A percentile compares a stretch with the other conserved stretches of the same genome.
phyloP scores from a whole-genome alignment of 495 filamentous ascomycete genomes.

The Trichoderma reesei region DNA sequence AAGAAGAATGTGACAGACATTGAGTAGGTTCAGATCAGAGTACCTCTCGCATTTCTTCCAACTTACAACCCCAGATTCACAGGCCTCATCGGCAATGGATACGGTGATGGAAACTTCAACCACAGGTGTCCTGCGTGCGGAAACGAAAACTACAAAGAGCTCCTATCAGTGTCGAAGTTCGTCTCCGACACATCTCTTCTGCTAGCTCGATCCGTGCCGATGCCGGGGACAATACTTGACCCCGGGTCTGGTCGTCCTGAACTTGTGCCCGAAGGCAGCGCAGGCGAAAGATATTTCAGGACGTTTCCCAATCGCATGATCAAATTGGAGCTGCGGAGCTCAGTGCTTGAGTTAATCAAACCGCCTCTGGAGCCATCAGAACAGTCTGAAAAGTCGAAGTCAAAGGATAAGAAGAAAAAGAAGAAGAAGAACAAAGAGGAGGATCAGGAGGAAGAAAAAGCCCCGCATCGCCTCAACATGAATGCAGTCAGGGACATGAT shows the following conservation, averaged over 20 bases:
- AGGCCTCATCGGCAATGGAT: slow-evolving; percentile 28
- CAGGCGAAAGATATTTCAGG: slow-evolving; percentile 7
- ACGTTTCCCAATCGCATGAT: slow-evolving; percentile 43
- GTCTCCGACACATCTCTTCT: slow-evolving; percentile 19
- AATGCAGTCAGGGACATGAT: slow-evolving; percentile 23
- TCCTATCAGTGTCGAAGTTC: slow-evolving; percentile 21
- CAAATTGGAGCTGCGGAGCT: slow-evolving; percentile 15
- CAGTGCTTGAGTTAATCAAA: slow-evolving; percentile 18
- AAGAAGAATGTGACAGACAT: slow-evolving; percentile 8
- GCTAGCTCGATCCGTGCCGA: slow-evolving; percentile 17
- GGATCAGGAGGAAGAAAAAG: neutral
- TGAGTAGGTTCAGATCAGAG: neutral
- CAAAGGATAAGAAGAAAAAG: neutral
- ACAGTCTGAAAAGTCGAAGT: neutral
- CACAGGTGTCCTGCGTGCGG: slow-evolving; percentile 20
- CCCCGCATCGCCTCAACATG: neutral
- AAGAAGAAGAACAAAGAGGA: neutral
- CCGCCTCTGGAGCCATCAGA: neutral
- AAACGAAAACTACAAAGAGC: slow-evolving; percentile 17
- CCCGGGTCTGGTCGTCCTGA: slow-evolving; percentile 5
- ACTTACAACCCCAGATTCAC: neutral
- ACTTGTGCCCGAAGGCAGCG: slow-evolving; percentile 4
- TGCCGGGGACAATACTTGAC: slow-evolving; percentile 14
- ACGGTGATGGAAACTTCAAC: slow-evolving; percentile 42
- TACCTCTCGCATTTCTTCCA: neutral